Base-by-base conservation (phyloP, 2,329 filamentous ascomycete species). In the Fusarium clavum region DNA sequence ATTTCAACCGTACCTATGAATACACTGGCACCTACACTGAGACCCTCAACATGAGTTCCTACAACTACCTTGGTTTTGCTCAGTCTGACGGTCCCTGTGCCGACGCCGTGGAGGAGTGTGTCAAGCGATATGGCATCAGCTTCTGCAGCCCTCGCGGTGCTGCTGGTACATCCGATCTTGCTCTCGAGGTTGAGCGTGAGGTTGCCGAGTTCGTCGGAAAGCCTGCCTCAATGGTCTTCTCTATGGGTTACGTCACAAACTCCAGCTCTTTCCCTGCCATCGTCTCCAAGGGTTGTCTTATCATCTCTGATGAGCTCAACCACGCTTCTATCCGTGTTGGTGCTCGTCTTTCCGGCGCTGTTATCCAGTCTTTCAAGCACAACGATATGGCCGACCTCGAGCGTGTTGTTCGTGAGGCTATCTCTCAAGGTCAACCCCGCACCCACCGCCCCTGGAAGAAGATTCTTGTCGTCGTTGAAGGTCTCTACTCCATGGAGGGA, bases 381-480 rank as follows among this genome's bases (percentile, higher is more conserved):
- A 99, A 99, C 79, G 93, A 98, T 80, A 97, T 98, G 91, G 83
- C 81, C 29, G 91, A 97, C 74, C 86, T 99, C 20, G 96, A 99
- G 82, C 88, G 88, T 64, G 90, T 92, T 74, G 88, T 99, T 9
- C 92, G 96, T 44, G 94, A 98, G 78, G 92, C 91, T 71, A 98
- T 99, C 78, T 94, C 95, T 16, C 95, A 98, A 82, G 96, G 96
- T 46, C 96, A 99, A 79, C 96, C 96, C 56, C 92, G 96, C 72
- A 99, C 95, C n/a, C 96, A 99, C 81, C 92, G 96, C 30, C 96
- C 96, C 2, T 99, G 96, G 96, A 98, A 97, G 87, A 99, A 98
- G 89, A 98, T 99, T 65, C 81, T 99, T 54, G 93, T 99, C 46
- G 94, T 95, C 40, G 93, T 99, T 40, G 96, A 99, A 80, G 96